These are phyloP conservation scores for Pythium vanterpoolii DNA, from an alignment of 352 stramenopile species.

Conservation along the genomic window DNA sequence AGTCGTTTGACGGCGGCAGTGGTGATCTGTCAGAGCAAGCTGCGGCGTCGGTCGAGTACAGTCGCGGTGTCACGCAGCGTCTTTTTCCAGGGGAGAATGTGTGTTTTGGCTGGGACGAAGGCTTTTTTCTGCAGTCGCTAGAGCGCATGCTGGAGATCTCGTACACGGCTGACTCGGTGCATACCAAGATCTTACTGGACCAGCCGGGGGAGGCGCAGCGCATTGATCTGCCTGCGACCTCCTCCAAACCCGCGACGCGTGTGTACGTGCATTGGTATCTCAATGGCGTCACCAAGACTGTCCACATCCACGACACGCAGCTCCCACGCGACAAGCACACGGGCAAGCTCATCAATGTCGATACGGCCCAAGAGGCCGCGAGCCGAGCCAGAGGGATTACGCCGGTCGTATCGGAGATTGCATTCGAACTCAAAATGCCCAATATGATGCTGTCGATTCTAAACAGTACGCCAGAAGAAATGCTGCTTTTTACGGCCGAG, in stretches of 20 bases:
- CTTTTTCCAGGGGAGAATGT: conserved; percentile 64
- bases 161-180: conserved; percentile 40
- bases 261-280: conserved; percentile 83
- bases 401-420: conserved; percentile 46
- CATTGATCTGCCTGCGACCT: conserved; percentile 53
- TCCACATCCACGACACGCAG: conserved; percentile 68
- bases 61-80: conserved; percentile 63
- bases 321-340: conserved; percentile 64
- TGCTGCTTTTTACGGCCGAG: conserved; percentile 69
- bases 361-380: not conserved
- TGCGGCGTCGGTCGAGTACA: conserved; percentile 29
- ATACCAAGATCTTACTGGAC: conserved; percentile 67
- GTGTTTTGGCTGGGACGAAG: conserved; percentile 87
- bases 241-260: conserved; percentile 19
- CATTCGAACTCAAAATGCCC: conserved; percentile 56
- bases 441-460: conserved; percentile 70
- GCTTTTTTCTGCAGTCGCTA: conserved; percentile 65
- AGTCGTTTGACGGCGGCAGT: conserved; percentile 60
- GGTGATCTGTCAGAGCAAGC: conserved; percentile 48
- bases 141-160: conserved; percentile 61
- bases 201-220: conserved; percentile 61
- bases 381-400: conserved; percentile 10
- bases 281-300: conserved; percentile 77
- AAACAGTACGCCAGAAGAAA: conserved; percentile 66
- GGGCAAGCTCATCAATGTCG: conserved; percentile 40